Percentiles rank a stretch among this genome's conserved stretches.
phyloP scores from a whole-genome alignment of 1,139 yeast genomes.

The Meyerozyma carpophila region DNA sequence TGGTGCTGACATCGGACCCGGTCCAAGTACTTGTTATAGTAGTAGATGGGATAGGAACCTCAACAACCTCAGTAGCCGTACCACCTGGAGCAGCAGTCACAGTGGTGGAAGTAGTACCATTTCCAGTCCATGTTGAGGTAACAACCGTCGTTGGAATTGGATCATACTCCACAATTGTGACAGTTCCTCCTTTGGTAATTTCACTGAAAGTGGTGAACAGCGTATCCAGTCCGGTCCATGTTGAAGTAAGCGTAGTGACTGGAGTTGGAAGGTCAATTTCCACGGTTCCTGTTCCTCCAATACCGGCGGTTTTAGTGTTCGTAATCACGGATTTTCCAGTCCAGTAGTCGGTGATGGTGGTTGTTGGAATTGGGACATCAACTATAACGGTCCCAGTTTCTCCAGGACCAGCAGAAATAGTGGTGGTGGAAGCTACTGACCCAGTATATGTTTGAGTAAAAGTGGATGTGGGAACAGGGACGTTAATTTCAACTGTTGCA shows the following conservation, averaged over 20 bases:
- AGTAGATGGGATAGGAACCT: conserved; percentile 14
- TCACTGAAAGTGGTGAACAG: conserved; percentile 9
- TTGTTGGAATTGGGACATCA: conserved; percentile 11
- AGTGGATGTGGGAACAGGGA: conserved; percentile 3
- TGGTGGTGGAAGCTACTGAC: conserved; percentile 3
- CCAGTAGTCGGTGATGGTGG: conserved; percentile 4
- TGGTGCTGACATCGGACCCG: conserved; percentile 7
- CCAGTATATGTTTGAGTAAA: conserved; percentile 6
- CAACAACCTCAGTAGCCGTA: conserved; percentile 13
- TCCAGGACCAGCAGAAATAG: conserved; percentile 7
- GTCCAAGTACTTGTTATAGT: conserved; percentile 14
- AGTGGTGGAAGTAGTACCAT: conserved; percentile 5
- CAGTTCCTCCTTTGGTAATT: conserved; percentile 8
- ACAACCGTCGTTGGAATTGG: conserved; percentile 9
- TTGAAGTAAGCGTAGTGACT: conserved; percentile 12
- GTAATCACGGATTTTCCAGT: not conserved
- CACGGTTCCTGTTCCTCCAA: conserved; percentile 12
- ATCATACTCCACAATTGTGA: conserved; percentile 3
- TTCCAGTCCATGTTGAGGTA: conserved; percentile 11
- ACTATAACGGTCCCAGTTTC: conserved; percentile 10
- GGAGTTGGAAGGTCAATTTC: conserved; percentile 14
- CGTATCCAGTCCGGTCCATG: conserved; percentile 9
- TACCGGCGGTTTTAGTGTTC: not conserved
- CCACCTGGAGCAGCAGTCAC: conserved; percentile 4
- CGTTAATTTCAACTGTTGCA: conserved; percentile 2